A percentile compares a stretch with the other conserved stretches of the same genome.
phyloP scores from a whole-genome alignment of 805 yeast species.

The Nakazawaea anatomiae region DNA sequence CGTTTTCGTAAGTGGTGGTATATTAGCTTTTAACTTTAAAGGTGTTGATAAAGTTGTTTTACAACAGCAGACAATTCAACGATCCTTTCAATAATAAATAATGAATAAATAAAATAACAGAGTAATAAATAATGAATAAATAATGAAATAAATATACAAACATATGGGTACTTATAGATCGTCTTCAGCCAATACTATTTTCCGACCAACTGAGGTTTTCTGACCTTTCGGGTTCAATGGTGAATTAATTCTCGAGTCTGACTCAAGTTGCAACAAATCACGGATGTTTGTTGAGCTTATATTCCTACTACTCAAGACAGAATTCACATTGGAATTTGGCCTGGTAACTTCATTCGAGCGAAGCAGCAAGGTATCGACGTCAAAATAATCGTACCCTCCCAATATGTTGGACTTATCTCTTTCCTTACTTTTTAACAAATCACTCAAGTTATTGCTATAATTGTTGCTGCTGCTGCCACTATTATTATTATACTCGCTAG shows the following conservation, averaged over 20 bases:
- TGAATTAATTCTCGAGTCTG: slow-evolving; percentile 1
- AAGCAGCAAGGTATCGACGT: slow-evolving; percentile 46
- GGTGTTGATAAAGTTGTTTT: slow-evolving; percentile 31
- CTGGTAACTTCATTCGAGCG: slow-evolving; percentile 28
- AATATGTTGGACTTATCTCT: slow-evolving; percentile 28
- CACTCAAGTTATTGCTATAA: background rate
- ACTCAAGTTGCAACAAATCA: slow-evolving; percentile 6
- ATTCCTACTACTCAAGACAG: slow-evolving; percentile 21
- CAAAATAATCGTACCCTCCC: slow-evolving; percentile 59
- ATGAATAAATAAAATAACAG: background rate
- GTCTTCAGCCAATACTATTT: slow-evolving; percentile 5
- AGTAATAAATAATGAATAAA: background rate
- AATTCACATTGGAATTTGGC: slow-evolving; percentile 13
- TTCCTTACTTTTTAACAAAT: background rate
- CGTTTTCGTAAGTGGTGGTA: slow-evolving; percentile 41
- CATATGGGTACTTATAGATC: background rate
- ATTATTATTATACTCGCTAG: slow-evolving; percentile 9
- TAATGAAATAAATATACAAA: background rate
- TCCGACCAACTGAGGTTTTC: slow-evolving; percentile 4
- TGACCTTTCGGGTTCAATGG: slow-evolving; percentile 5
- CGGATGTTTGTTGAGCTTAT: slow-evolving; percentile 18
- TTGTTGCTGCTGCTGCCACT: background rate
- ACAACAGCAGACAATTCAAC: slow-evolving; percentile 8
- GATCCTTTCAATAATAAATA: background rate
- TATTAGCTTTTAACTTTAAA: slow-evolving; percentile 37